phyloP scores from a whole-genome alignment of 306 rosid genomes.

The Dicorynia guianensis region DNA sequence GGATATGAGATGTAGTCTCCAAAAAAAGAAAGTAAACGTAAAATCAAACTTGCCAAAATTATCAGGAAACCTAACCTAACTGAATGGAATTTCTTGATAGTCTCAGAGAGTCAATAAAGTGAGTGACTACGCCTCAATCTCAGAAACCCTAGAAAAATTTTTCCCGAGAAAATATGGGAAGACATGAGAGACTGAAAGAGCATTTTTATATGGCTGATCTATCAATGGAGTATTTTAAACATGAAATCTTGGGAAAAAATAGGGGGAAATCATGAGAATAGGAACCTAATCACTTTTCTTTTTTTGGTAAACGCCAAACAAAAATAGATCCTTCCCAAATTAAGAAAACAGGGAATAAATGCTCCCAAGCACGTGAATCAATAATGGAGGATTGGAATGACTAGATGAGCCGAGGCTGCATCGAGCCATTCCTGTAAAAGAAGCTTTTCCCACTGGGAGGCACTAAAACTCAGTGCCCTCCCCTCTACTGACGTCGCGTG shows the following conservation, averaged over 20 bases:
- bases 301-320: conserved; percentile 55
- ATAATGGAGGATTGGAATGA: too few relatives aligned
- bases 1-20: conserved; percentile 14
- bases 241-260: conserved; percentile 44
- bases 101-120: conserved; percentile 29
- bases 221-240: background rate
- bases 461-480: conserved; percentile 38
- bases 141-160: conserved; percentile 49
- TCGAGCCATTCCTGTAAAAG: background rate
- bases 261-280: conserved; percentile 12
- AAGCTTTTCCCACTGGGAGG: conserved; percentile 9
- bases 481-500: conserved; percentile 40
- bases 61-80: background rate
- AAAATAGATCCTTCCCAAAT: conserved; percentile 53
- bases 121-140: background rate
- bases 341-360: conserved; percentile 59
- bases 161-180: background rate
- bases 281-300: conserved; percentile 67
- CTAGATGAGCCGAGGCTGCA: too few relatives aligned
- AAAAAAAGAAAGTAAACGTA: conserved; percentile 37
- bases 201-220: conserved; percentile 15
- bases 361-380: conserved; percentile 51
- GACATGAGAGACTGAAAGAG: background rate
- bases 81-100: conserved; percentile 21
- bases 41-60: conserved; percentile 42